Conservation (phyloP, 805 yeast species). For the Priceomyces castillae region DNA sequence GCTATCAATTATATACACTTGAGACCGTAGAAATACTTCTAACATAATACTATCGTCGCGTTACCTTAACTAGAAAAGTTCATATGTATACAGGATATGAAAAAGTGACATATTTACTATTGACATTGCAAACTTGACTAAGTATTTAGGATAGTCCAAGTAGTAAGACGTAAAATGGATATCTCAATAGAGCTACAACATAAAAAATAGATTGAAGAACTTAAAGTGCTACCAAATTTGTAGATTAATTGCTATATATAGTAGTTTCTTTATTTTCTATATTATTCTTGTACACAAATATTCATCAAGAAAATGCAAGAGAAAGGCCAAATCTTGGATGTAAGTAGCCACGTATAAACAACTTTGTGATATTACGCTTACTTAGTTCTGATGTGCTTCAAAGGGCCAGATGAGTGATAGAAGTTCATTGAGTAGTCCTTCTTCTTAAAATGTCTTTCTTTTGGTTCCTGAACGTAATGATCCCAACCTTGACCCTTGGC, state of each 20-base stretch:
- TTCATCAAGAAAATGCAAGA: not conserved
- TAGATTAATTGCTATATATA: too few relatives aligned
- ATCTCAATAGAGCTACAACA: too few relatives aligned
- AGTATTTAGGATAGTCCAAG: too few relatives aligned
- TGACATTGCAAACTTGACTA: too few relatives aligned
- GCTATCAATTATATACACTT: not conserved
- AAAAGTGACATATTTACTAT: too few relatives aligned
- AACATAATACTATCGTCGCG: conserved; percentile 46
- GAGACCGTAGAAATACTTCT: conserved; percentile 44
- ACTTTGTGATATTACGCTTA: conserved; percentile 25
- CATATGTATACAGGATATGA: too few relatives aligned
- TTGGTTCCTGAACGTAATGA: conserved; percentile 79
- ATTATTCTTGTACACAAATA: not conserved
- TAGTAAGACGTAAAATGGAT: too few relatives aligned
- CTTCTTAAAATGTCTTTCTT: conserved; percentile 65
- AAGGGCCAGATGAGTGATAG: conserved; percentile 62
- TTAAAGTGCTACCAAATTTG: too few relatives aligned
- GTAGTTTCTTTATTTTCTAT: not conserved
- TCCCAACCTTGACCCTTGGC: conserved; percentile 87
- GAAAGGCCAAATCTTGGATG: not conserved
- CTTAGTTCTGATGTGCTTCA: conserved; percentile 80
- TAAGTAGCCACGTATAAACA: not conserved
- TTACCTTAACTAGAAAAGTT: not conserved
- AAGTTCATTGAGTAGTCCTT: conserved; percentile 76
- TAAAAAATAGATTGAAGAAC: too few relatives aligned